phyloP scores from a whole-genome alignment of 192 early-diverging fungal species.

The Lobulomyces angularis region DNA sequence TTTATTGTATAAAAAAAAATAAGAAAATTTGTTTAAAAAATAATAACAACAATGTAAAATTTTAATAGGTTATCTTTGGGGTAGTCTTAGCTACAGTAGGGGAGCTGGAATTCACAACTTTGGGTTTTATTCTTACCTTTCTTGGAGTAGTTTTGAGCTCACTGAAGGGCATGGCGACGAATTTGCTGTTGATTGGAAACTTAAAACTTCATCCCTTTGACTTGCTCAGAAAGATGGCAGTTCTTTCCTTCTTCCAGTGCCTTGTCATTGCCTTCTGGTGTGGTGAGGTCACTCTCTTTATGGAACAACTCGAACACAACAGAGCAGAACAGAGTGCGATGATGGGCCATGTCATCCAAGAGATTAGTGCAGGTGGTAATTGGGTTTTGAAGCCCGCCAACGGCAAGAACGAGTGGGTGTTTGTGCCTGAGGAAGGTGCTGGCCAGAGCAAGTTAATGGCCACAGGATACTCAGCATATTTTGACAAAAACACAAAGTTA shows the following conservation, averaged over 20 bases:
- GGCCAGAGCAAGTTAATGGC: constrained; percentile 17
- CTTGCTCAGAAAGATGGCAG: constrained; percentile 65
- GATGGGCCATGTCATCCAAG: constrained; percentile 16
- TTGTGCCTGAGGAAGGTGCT: constrained; percentile 13
- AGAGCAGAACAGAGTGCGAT: constrained; percentile 29
- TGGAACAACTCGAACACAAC: constrained; percentile 25
- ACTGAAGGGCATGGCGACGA: constrained; percentile 72
- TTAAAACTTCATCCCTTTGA: constrained; percentile 72
- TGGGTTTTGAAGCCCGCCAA: constrained; percentile 3
- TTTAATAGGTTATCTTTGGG: constrained; percentile 48
- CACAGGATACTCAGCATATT: constrained; percentile 4
- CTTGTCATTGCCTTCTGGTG: constrained; percentile 44
- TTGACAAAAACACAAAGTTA: constrained; percentile 12
- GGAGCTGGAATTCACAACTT: constrained; percentile 60
- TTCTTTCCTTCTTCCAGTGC: constrained; percentile 63
- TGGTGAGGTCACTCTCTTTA: constrained; percentile 44
- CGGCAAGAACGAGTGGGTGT: not conserved
- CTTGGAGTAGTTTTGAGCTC: constrained; percentile 67
- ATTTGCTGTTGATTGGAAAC: constrained; percentile 62
- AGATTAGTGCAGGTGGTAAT: constrained; percentile 8
- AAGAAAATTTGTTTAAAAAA: constrained; percentile 15
- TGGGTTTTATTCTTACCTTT: constrained; percentile 66
- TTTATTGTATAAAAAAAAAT: constrained; percentile 24
- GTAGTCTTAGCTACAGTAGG: constrained; percentile 73
- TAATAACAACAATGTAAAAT: constrained; percentile 6